These are phyloP conservation scores for Fusarium kyushuense DNA, from an alignment of 2,329 filamentous ascomycete species.

Conservation along the genomic window DNA sequence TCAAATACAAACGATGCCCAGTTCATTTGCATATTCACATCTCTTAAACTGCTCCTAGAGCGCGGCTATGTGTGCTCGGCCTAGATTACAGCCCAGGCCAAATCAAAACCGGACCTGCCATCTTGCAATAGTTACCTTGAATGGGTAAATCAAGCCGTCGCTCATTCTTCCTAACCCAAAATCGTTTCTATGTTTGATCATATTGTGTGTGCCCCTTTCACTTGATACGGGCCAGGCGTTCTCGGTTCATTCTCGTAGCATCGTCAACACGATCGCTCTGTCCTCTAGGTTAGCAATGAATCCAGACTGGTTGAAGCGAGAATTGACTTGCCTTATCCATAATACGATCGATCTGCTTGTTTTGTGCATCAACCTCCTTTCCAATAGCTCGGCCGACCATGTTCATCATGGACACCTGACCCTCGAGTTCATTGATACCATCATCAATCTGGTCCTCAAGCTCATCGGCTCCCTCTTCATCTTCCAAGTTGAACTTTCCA, in stretches of 20 bases:
- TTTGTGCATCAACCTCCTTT: constrained; percentile 80
- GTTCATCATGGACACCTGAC: constrained; percentile 78
- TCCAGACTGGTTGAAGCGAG: neutral
- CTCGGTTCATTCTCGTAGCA: constrained; percentile 81
- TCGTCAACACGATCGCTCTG: constrained; percentile 88
- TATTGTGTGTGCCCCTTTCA: constrained; percentile 37
- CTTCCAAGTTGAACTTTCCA: constrained; percentile 81
- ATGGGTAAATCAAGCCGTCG: constrained; percentile 22
- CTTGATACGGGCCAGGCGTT: constrained; percentile 73
- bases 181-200: constrained; percentile 17
- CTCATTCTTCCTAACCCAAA: constrained; percentile 5
- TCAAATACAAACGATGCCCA: neutral
- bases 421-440: constrained; percentile 73
- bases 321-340: constrained; percentile 73
- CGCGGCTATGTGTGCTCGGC: neutral
- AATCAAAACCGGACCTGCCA: constrained; percentile 1
- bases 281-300: constrained; percentile 47
- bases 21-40: constrained; percentile 12
- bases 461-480: constrained; percentile 68
- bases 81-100: constrained; percentile 12
- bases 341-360: constrained; percentile 79
- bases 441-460: constrained; percentile 68
- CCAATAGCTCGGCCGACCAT: constrained; percentile 79
- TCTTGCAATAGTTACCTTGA: constrained; percentile 1
- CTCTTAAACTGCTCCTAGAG: neutral